phyloP scores from a whole-genome alignment of 2,329 filamentous ascomycete species.

The Fusarium euwallaceae region DNA sequence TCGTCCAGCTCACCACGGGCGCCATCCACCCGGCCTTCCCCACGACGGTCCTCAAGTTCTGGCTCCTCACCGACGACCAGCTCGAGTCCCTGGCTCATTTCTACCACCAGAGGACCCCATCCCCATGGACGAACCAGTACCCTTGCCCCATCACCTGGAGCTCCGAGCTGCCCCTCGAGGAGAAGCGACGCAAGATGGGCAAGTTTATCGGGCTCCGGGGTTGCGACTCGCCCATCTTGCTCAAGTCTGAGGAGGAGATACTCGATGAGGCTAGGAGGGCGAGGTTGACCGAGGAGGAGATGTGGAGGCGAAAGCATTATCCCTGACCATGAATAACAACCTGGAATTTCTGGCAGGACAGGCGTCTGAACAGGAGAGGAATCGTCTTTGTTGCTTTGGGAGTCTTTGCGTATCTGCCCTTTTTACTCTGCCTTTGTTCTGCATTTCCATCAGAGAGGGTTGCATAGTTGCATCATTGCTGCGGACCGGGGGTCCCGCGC shows the following conservation, averaged over 20 bases:
- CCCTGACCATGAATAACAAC: constrained; percentile 35
- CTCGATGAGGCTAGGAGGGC: constrained; percentile 57
- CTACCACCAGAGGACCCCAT: constrained; percentile 77
- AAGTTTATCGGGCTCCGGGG: constrained; percentile 80
- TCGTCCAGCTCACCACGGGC: constrained; percentile 74
- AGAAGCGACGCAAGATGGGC: constrained; percentile 80
- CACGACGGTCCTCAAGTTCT: constrained; percentile 75
- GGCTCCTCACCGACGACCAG: constrained; percentile 78
- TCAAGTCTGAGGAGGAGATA: constrained; percentile 64
- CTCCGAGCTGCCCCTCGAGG: constrained; percentile 65
- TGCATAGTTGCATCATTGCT: constrained; percentile 27
- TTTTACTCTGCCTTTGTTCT: constrained; percentile 14
- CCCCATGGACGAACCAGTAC: constrained; percentile 69
- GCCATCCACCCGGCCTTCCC: constrained; percentile 76
- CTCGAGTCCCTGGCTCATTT: constrained; percentile 78
- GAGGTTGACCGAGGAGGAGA: constrained; percentile 60
- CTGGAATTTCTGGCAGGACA: not conserved
- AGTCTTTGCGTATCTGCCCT: constrained; percentile 4
- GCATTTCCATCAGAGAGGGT: constrained; percentile 17
- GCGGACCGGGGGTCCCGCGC: constrained; percentile 33
- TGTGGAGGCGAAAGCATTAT: constrained; percentile 60
- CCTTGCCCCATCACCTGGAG: constrained; percentile 77
- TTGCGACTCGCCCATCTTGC: constrained; percentile 55
- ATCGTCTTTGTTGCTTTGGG: constrained; percentile 11
- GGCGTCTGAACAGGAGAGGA: constrained; percentile 15